Base-by-base conservation (phyloP, 2,329 filamentous ascomycete genomes). In the Chaetomium strumarium region DNA sequence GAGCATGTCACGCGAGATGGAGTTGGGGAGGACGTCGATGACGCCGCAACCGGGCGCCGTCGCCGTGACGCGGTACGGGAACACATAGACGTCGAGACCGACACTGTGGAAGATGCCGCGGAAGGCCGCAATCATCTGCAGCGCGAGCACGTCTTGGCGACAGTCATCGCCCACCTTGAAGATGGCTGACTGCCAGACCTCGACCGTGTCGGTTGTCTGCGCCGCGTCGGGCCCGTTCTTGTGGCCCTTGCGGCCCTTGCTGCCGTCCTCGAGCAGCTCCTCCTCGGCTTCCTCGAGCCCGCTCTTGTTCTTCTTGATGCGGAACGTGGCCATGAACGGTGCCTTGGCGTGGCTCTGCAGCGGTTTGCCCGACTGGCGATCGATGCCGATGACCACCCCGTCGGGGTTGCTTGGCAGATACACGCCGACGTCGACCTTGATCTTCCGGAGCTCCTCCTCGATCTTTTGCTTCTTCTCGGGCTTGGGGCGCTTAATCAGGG, bases 111-210 rank as follows among this genome's bases (percentile, higher is more conserved):
- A 99, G 64, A 99, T 99, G 58, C 91, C 91, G 20, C 93, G 85
- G 77, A 99, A 99, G 1, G 91, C 90, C 0, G 93, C 86, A 67
- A 99, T 96, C 86, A 99, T 95, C 70, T 99, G 93, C 56, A 99
- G 75, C 2, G 93, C 93, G 55, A 99, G 77, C 48, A 99, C 88
- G 64, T 99, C 95, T 71, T 99, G 93, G 46, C 93, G 86, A 67
- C 93, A 97, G 69, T 99, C 93, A 67, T 99, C 93, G 57, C 93
- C 93, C 45, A 99, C 95, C 69, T 99, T 99, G 83, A 99, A 99
- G 65, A 99, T 99, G 52, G 92, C 93, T 2, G 90, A 95, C 69
- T 99, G 93, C 95, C 93, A 97, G n/a, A 92, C 86, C 68, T 99
- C 95, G 60, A 95, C 83, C 0, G 83, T 88, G 62, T 79, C 81